Base-by-base conservation (phyloP, 2,329 filamentous ascomycete genomes). In the Fusarium sublunatum region DNA sequence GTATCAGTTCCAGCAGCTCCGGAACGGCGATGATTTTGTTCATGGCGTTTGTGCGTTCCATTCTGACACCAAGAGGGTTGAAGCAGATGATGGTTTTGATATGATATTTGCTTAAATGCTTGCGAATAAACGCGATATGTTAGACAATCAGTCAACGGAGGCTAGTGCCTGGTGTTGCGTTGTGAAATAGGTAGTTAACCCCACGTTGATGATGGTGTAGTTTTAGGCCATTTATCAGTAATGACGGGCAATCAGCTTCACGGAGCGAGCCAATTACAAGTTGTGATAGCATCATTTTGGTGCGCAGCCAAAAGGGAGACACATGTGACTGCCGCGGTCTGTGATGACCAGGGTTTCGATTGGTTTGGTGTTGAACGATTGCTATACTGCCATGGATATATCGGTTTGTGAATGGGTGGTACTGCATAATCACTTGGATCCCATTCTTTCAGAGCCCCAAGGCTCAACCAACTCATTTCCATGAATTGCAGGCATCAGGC, bases 1-100 rank as follows among this genome's bases (percentile, higher is more conserved):
- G 47, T 28, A 73, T 70, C 29, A 62, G 60, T 40, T 74, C 72
- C 25, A 73, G 53, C 5, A 74, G 50, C 55, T 74, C 72, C 7
- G 69, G 61, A n/a, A 48, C 10, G 9, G 15, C 26, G 28, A 54
- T 28, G 19, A 54, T 60, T 2, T n/a, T 45, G 5, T 41, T 13
- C 43, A 39, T 29, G 11, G 6, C 25, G 7, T 32, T 34, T 55
- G 42, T 8, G 19, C 24, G 7, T 24, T 43, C 32, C 42, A 13
- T 38, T 13, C 10, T 24, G 35, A 12, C 13, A 7, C 29, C 13
- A n/a, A 35, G 6, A 2, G 34, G 13, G 6, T 22, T 5, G 13
- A 36, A 9, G 5, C 9, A 35, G n/a, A 7, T 19, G 12, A 11
- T 15, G n/a, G 9, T 36, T 19, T 6, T 36, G 15, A 19, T n/a